A percentile compares a stretch with the other conserved stretches of the same genome.
Evolutionary conservation across 192 early-diverging fungal species (phyloP).

Genomic region (Backusella morwellensis): DNA sequence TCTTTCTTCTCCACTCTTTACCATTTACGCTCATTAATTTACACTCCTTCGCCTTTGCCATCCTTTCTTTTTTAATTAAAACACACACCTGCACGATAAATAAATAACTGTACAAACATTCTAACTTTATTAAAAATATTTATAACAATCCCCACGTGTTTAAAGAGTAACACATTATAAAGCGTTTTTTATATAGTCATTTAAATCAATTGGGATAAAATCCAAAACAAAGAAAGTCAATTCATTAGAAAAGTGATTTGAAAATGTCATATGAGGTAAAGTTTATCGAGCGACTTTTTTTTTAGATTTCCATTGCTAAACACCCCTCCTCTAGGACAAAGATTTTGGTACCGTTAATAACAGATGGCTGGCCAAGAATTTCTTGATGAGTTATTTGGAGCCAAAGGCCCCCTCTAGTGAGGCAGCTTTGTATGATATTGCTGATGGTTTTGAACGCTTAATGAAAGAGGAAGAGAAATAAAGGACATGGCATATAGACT

Average conservation of each 20-base stretch:
- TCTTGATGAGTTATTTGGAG: conserved; percentile 52
- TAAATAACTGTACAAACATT: not conserved
- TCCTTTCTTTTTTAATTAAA: not conserved
- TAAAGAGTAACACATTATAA: too few species aligned
- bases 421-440: conserved; percentile 22
- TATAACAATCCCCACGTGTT: too few species aligned
- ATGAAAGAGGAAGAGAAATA: not conserved
- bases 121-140: not conserved
- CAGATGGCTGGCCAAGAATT: conserved; percentile 47
- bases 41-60: not conserved
- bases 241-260: conserved; percentile 11
- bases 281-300: too few species aligned
- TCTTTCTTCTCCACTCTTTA: not conserved
- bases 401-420: conserved; percentile 43
- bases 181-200: too few species aligned
- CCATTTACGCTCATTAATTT: not conserved
- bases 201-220: too few species aligned
- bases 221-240: too few species aligned
- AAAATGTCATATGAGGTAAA: conserved; percentile 30
- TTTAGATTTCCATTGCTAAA: not conserved
- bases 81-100: not conserved
- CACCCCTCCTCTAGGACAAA: conserved; percentile 34
- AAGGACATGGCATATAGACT: not conserved
- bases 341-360: conserved; percentile 35
- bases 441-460: conserved; percentile 22